Evolutionary conservation across 2,329 filamentous ascomycete genomes (phyloP), one percentile per base, ranked within the genome.

Genomic region (Botrytis paeoniae): DNA sequence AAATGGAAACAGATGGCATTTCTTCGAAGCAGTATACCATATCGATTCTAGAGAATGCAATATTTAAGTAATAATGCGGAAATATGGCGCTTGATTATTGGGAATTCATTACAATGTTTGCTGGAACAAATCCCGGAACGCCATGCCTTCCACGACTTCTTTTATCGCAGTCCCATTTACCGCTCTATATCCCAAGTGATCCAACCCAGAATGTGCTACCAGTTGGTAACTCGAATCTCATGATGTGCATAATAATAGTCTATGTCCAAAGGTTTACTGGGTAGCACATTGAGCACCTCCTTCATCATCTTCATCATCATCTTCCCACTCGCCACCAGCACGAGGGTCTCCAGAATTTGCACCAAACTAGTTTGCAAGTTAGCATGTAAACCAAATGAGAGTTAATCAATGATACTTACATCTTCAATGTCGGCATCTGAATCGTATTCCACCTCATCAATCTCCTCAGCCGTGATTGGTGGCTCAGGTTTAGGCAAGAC

Each of bases 391-490:
- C 35, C 61, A 43, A 18, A 9, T 16, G 54, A 62, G 66, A 71
- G 61, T 35, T 57, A 45, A 74, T 51, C 35, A 51, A 65, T 54
- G 60, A 7, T 71, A 83, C 86, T 83, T 82, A 91, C 90, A 79
- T 94, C 90, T 69, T 98, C 93, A 77, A 97, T 88, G 78, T 94
- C 91, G 5, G 90, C 93, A 76, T 95, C 89, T n/a, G 89, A 88
- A 75, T 97, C 92, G 78, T 93, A 97, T 4, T 93, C 89, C 0
- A 98, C 94, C 76, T 98, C 94, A 73, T 98, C 96, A 14, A 95
- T 86, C 74, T 93, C 89, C 0, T 95, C 91, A 0, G 76, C 57
- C 48, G 75, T 85, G 75, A 95, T 91, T 16, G 87, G 84, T 7
- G 87, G 83, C 0, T 80, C 87, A 16, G 88, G 85, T 73, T 83